These are phyloP conservation scores for Verticillium dahliae DNA, from an alignment of 2,329 filamentous ascomycete genomes.

Conservation along the genomic window DNA sequence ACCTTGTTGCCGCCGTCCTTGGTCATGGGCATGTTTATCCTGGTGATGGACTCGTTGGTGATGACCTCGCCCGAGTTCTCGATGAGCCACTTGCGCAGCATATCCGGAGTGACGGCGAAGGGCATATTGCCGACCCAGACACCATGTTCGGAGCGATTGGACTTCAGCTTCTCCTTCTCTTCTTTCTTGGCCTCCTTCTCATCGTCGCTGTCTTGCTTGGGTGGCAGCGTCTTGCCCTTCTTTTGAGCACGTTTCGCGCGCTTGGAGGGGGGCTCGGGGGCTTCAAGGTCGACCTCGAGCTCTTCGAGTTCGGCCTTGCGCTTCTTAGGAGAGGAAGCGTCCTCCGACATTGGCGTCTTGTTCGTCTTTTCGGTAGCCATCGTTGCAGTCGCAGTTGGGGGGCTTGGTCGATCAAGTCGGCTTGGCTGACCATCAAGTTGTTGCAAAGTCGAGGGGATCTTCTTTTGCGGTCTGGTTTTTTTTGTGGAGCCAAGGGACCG, in stretches of 20 bases:
- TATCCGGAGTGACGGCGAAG: slow-evolving; percentile 69
- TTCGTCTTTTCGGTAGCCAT: slow-evolving; percentile 1
- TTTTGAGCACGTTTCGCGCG: slow-evolving; percentile 86
- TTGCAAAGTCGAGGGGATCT: background rate
- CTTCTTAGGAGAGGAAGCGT: slow-evolving; percentile 47
- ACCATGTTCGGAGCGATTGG: slow-evolving; percentile 68
- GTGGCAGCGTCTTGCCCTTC: slow-evolving; percentile 61
- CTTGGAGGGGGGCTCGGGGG: slow-evolving; percentile 94
- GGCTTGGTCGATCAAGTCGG: background rate
- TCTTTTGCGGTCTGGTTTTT: slow-evolving; percentile 1
- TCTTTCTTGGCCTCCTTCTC: slow-evolving; percentile 28
- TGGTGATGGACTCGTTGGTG: slow-evolving; percentile 66
- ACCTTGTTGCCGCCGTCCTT: slow-evolving; percentile 31
- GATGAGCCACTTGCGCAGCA: slow-evolving; percentile 75
- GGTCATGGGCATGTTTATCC: slow-evolving; percentile 70
- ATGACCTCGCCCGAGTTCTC: slow-evolving; percentile 62
- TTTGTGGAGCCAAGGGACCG: background rate
- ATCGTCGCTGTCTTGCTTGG: slow-evolving; percentile 33
- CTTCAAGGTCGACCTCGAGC: slow-evolving; percentile 81
- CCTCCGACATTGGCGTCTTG: background rate
- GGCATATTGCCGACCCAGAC: slow-evolving; percentile 95
- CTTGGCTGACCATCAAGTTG: background rate
- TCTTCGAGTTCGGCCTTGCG: slow-evolving; percentile 65
- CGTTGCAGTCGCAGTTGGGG: background rate
- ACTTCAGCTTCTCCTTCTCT: slow-evolving; percentile 29